Conservation (phyloP, 805 yeast genomes). For the Hemisphaericaspora nanyangensis region DNA sequence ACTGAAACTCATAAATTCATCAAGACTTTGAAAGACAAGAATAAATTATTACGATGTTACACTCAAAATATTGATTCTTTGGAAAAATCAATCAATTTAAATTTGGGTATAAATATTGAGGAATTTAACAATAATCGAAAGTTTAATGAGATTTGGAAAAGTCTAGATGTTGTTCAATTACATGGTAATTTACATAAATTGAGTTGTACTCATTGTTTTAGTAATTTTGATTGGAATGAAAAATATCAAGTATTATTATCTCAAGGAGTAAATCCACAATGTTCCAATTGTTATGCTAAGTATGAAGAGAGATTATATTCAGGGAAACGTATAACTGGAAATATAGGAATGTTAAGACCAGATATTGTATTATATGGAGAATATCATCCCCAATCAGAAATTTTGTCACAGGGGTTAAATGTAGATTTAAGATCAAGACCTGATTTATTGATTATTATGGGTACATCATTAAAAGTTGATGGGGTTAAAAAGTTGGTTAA, state of each 20-base stretch:
- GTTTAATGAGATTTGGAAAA: constrained; percentile 50
- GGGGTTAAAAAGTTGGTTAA: constrained; percentile 82
- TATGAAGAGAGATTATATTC: constrained; percentile 52
- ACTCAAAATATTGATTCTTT: constrained; percentile 94
- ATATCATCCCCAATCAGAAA: constrained; percentile 82
- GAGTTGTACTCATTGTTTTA: constrained; percentile 70
- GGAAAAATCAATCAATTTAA: constrained; percentile 63
- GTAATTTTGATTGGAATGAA: constrained; percentile 57
- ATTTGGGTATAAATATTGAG: constrained; percentile 46
- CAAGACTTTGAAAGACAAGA: constrained; percentile 52
- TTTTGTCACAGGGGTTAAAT: constrained; percentile 65
- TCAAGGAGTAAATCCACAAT: constrained; percentile 70
- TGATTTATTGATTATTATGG: constrained; percentile 80
- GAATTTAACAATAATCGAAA: constrained; percentile 20
- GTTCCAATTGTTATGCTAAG: constrained; percentile 61
- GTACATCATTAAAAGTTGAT: constrained; percentile 87
- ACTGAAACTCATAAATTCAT: constrained; percentile 84
- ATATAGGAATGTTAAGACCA: constrained; percentile 78
- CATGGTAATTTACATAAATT: constrained; percentile 85
- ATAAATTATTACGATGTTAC: constrained; percentile 76
- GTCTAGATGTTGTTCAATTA: constrained; percentile 75
- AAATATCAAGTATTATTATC: constrained; percentile 44
- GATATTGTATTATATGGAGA: constrained; percentile 92
- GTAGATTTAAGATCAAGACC: constrained; percentile 67
- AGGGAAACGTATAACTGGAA: constrained; percentile 74